Base-by-base conservation (phyloP, 202 grass and related monocot genomes). In the Panicum virgatum region DNA sequence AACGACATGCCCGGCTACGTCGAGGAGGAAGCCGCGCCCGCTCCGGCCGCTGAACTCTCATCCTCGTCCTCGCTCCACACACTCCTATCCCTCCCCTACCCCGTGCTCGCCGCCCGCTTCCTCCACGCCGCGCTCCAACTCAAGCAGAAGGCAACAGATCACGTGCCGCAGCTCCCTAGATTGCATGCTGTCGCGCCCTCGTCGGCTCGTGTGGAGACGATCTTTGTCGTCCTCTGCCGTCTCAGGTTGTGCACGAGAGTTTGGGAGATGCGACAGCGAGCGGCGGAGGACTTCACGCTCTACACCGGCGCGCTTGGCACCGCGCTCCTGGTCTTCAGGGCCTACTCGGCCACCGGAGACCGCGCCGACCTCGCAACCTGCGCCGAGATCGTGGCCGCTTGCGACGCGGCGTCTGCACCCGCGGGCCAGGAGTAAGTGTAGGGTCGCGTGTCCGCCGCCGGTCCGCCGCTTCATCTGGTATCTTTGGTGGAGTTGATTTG, bases 191-290 rank as follows among this genome's bases (percentile, higher is more conserved):
- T 6, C 53, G 19, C 14, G n/a, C 53, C n/a, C 20, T 18, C 13
- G 23, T 44, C 36, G 14, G 36, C 37, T 43, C 37, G 13, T 62
- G 13, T 27, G 52, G 13, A 45, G 52, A 61, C 15, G 25, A 25
- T 19, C 46, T 59, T 59, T 61, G n/a, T n/a, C 42, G 5, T 40
- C 22, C 54, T 57, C 11, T 75, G 68, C 19, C 37, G 47, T 18
- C 18, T 77, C 83, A 92, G 80, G 73, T 92, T 68, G 84, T 92
- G 83, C 71, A 78, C 56, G 79, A 86, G 75, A 86, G 76, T 4
- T 4, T 92, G 83, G 86, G 38, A 86, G 13, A 51, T 63, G 18
- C 0, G 62, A 69, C 25, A 7, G 16, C 34, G 54, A 9, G 18
- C 62, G 14, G 61, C 61, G 57, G 75, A 47, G 22, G 90, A 92